These are phyloP conservation scores for Saccharomyces kudriavzevii DNA, from an alignment of 805 yeast species.

Conservation along the genomic window DNA sequence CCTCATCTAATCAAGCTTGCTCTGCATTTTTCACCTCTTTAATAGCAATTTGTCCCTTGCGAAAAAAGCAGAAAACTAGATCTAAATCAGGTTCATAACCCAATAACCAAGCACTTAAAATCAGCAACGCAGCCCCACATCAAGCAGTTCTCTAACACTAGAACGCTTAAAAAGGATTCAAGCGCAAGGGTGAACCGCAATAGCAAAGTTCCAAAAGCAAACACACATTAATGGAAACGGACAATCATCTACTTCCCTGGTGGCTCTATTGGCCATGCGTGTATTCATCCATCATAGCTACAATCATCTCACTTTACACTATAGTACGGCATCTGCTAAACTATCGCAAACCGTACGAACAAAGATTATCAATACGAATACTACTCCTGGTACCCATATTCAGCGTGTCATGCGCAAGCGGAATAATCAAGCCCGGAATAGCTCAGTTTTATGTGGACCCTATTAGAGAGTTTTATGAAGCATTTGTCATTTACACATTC, in stretches of 20 bases:
- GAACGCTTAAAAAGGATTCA: background rate
- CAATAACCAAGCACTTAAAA: background rate
- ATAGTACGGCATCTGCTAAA: constrained; percentile 52
- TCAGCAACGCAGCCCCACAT: background rate
- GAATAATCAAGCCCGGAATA: constrained; percentile 39
- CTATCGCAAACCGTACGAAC: constrained; percentile 84
- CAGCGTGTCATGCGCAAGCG: constrained; percentile 59
- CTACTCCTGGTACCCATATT: constrained; percentile 75
- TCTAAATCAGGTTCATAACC: background rate
- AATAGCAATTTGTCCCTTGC: background rate
- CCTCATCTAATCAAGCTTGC: background rate
- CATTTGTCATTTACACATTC: constrained; percentile 90
- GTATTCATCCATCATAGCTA: constrained; percentile 24
- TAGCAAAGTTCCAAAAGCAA: background rate
- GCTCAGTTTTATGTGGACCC: constrained; percentile 54
- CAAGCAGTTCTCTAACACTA: background rate
- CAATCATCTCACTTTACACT: constrained; percentile 37
- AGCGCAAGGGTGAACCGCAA: background rate
- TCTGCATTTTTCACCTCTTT: background rate
- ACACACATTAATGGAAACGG: background rate
- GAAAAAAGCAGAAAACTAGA: background rate
- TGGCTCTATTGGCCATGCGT: constrained; percentile 23
- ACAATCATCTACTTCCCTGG: constrained; percentile 9
- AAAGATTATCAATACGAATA: constrained; percentile 75
- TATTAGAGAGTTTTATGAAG: constrained; percentile 83